A percentile compares a stretch with the other conserved stretches of the same genome.
Evolutionary conservation across 306 rosid species (phyloP).

Genomic region (Vicia sativa): DNA sequence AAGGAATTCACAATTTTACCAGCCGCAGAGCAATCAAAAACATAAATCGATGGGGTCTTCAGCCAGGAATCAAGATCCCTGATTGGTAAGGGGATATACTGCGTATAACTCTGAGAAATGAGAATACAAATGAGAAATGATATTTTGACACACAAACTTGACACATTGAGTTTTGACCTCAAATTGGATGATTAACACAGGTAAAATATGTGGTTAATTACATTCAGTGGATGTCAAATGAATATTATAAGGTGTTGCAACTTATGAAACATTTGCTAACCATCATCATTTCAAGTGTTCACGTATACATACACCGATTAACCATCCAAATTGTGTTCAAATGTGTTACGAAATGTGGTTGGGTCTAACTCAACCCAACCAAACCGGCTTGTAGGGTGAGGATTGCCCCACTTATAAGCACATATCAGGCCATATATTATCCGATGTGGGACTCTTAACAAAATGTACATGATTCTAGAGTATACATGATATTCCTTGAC

Average conservation of each 20-base stretch:
- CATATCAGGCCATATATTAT: too few species aligned
- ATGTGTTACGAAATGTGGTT: too few species aligned
- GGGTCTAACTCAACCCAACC: too few species aligned
- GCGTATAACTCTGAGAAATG: slow-evolving; percentile 85
- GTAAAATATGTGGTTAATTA: neutral
- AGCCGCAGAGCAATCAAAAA: slow-evolving; percentile 97
- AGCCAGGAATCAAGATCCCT: slow-evolving; percentile 95
- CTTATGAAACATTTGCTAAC: neutral
- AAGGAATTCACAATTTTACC: slow-evolving; percentile 86
- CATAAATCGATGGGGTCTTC: slow-evolving; percentile 98
- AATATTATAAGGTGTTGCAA: neutral
- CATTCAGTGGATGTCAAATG: neutral
- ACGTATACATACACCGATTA: neutral
- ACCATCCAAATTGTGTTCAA: slow-evolving; percentile 1
- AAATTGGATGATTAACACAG: neutral
- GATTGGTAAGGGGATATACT: slow-evolving; percentile 90
- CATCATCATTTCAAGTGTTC: neutral
- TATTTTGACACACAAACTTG: neutral
- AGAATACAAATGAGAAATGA: slow-evolving; percentile 21
- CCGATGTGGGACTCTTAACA: too few species aligned
- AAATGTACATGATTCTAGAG: neutral
- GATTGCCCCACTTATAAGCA: too few species aligned
- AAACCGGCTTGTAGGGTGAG: too few species aligned
- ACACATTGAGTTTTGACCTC: neutral
- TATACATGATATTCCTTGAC: neutral